Percentiles rank a stretch among this genome's conserved stretches.
These are phyloP conservation scores for Talaromyces nanjingensis DNA, from an alignment of 495 filamentous ascomycete genomes.

Conservation along the genomic window DNA sequence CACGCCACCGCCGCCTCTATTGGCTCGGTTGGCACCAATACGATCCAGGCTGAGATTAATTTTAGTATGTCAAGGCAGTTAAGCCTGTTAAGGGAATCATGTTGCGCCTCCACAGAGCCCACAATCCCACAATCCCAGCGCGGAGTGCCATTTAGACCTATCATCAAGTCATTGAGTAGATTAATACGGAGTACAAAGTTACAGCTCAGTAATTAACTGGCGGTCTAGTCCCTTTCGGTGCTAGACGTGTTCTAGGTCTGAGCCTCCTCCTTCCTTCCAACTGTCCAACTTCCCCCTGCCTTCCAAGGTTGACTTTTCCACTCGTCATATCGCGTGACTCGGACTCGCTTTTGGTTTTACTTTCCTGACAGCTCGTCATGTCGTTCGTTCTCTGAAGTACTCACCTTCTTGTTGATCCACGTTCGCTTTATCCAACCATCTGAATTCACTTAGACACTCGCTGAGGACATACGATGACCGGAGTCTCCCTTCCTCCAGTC, in stretches of 20 bases:
- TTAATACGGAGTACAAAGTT: neutral
- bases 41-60: neutral
- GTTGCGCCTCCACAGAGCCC: no score
- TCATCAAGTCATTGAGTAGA: no score
- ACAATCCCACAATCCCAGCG: no score
- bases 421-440: neutral
- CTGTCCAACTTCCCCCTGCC: neutral
- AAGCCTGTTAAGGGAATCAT: no score
- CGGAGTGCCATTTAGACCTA: no score
- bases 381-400: neutral
- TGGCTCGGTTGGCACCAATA: neutral
- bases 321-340: neutral
- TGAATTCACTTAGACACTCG: neutral
- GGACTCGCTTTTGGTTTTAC: neutral
- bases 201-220: no score
- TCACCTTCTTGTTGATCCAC: neutral
- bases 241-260: neutral
- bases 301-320: neutral
- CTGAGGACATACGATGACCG: neutral
- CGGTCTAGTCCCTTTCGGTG: no score
- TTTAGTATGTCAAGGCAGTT: neutral
- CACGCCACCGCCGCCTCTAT: neutral
- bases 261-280: neutral
- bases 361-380: neutral
- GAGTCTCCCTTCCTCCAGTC: neutral